These are phyloP conservation scores for Fulvia fulva DNA, from an alignment of 2,329 filamentous ascomycete genomes.

Conservation along the genomic window DNA sequence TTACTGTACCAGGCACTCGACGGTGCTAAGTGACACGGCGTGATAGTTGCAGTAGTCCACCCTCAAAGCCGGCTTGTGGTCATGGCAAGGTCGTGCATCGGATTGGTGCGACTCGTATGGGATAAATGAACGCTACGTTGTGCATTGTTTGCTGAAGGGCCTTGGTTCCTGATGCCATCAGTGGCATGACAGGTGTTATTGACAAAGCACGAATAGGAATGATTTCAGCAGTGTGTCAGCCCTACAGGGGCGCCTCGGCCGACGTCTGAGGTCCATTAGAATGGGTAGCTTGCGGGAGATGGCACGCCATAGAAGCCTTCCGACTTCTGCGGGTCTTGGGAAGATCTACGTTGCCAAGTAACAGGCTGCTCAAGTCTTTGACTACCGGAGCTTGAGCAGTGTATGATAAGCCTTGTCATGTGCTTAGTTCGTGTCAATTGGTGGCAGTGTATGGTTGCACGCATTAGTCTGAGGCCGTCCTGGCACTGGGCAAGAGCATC, in stretches of 20 bases:
- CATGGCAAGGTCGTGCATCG: not conserved
- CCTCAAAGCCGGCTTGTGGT: not conserved
- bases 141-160: conserved; percentile 5
- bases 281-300: not conserved
- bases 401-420: not conserved
- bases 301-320: conserved; percentile 6
- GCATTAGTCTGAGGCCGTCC: not conserved
- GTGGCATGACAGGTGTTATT: not conserved
- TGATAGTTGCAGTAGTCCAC: not conserved
- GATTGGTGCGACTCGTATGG: not conserved
- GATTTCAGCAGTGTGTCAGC: not conserved
- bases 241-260: not conserved
- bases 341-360: conserved; percentile 8
- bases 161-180: not conserved
- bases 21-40: not conserved
- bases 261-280: not conserved
- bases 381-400: not conserved
- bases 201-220: conserved; percentile 1
- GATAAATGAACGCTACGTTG: not conserved
- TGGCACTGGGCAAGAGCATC: not conserved
- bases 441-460: not conserved
- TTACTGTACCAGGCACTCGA: not conserved
- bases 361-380: not conserved
- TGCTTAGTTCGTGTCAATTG: not conserved
- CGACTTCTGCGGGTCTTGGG: not conserved